Evolutionary conservation across 306 rosid genomes (phyloP).

Genomic region (Cicer bijugum): DNA sequence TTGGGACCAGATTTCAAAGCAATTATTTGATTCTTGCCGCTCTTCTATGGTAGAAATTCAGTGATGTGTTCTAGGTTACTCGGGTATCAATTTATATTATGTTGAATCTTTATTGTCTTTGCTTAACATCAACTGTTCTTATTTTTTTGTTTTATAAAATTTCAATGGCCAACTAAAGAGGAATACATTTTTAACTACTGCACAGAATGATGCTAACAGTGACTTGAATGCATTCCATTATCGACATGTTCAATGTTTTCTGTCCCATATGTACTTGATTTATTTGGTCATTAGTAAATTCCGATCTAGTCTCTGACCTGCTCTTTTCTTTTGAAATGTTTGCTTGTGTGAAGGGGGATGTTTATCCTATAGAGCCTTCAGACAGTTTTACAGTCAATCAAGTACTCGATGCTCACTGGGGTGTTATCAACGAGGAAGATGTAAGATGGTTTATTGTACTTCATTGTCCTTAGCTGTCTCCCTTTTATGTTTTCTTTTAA

Average conservation of each 20-base stretch:
- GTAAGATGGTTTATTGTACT: conserved; percentile 54
- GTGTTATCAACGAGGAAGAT: conserved; percentile 77
- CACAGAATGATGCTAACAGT: conserved; percentile 26
- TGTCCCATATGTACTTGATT: conserved; percentile 25
- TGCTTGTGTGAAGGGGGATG: conserved; percentile 74
- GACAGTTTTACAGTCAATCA: conserved; percentile 62
- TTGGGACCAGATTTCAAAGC: conserved; percentile 12
- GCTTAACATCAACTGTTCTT: conserved; percentile 18
- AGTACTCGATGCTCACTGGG: conserved; percentile 94
- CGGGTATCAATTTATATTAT: conserved; percentile 16
- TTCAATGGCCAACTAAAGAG: conserved; percentile 22
- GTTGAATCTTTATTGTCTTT: conserved; percentile 25
- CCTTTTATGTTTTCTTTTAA: conserved; percentile 36
- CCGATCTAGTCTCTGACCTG: conserved; percentile 36
- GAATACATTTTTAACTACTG: conserved; percentile 22
- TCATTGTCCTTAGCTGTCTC: conserved; percentile 28
- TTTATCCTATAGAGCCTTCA: conserved; percentile 81
- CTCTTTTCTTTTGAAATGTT: conserved; percentile 29
- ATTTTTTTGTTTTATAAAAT: conserved; percentile 16
- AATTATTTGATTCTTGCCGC: conserved; percentile 15
- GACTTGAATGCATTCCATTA: conserved; percentile 20
- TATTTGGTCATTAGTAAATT: conserved; percentile 27
- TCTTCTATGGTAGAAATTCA: conserved; percentile 28
- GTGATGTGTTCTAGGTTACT: conserved; percentile 29
- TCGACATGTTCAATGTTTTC: conserved; percentile 20